Base-by-base conservation (phyloP, 202 grass and related monocot species). In the Elaeis oleifera region DNA sequence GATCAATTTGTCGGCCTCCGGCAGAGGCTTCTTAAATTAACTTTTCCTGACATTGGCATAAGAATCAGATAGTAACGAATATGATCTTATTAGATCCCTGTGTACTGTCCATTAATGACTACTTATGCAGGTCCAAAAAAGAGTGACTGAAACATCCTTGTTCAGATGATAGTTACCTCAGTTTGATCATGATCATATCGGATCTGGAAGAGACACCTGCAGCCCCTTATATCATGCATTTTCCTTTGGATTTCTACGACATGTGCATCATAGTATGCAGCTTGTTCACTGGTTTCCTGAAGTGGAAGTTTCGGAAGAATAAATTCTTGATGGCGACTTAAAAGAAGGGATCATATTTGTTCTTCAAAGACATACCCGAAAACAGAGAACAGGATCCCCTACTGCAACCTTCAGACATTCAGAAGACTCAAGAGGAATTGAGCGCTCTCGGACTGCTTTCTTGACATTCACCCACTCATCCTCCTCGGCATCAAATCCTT, bases 391-490 rank as follows among this genome's bases (percentile, higher is more conserved):
- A 53, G 89, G 88, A 68, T 94, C 88, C 58, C 88, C 88, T 50
- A 81, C 67, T 0, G 49, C 63, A 73, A 99, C 63, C 18, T 54
- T 79, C 64, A 49, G 52, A 60, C 94, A 99, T 57, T 99, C 85
- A 3, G 88, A 80, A 1, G 88, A 80, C 59, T 99, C 94, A 2
- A 90, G 20, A 7, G 94, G 94, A 75, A 99, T 90, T 66, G 94
- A 99, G 9, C 80, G 79, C 67, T 86, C 84, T 51, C 94, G 85
- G 55, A 99, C 66, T 72, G 75, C 69, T 62, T 80, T 78, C 58
- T 69, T 76, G 70, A 99, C 88, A 77, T 94, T 89, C 54, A 99
- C 78, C 94, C 94, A 99, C 78, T 99, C 94, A 82, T 99, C 94
- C 26, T 94, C 88, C 27, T 89, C 85, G 13, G 85, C 85, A 54